Evolutionary conservation across 192 early-diverging fungal species (phyloP).

Genomic region (Haplosporangium gracile): DNA sequence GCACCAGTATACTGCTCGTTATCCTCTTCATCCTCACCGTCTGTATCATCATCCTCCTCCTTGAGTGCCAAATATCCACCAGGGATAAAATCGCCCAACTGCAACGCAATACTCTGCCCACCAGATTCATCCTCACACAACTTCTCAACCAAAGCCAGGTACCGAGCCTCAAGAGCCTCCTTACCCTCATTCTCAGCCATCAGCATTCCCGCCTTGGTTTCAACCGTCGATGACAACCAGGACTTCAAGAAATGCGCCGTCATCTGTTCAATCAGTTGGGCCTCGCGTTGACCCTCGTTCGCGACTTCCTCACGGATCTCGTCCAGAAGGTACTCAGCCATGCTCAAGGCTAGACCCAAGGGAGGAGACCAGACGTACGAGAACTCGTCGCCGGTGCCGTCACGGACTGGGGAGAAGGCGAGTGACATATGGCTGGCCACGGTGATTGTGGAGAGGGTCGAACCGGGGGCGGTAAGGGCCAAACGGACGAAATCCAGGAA

Average conservation of each 20-base stretch:
- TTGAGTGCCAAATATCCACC: slow-evolving; percentile 19
- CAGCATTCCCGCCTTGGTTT: slow-evolving; percentile 9
- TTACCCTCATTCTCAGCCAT: slow-evolving; percentile 32
- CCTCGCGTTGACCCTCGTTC: slow-evolving; percentile 39
- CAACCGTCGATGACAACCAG: slow-evolving; percentile 6
- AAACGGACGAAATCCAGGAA: slow-evolving; percentile 37
- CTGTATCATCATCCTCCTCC: slow-evolving; percentile 4
- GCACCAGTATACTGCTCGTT: neutral
- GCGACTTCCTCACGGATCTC: slow-evolving; percentile 41
- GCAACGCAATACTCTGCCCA: slow-evolving; percentile 41
- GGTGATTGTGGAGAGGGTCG: neutral
- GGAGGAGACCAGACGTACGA: slow-evolving; percentile 36
- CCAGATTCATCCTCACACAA: slow-evolving; percentile 46
- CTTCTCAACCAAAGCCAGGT: slow-evolving; percentile 25
- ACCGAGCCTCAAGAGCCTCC: slow-evolving; percentile 11
- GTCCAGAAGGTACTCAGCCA: slow-evolving; percentile 44
- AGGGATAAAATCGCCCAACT: slow-evolving; percentile 39
- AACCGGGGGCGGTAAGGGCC: slow-evolving; percentile 32
- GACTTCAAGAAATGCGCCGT: slow-evolving; percentile 23
- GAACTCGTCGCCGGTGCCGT: neutral
- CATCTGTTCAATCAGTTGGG: slow-evolving; percentile 39
- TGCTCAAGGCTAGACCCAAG: slow-evolving; percentile 29
- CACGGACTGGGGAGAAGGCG: slow-evolving; percentile 19
- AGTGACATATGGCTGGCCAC: neutral
- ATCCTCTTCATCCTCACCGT: neutral